Evolutionary conservation across 352 stramenopile genomes (phyloP), one percentile per base, ranked within the genome.

Genomic region (Phytophthora aleatoria): DNA sequence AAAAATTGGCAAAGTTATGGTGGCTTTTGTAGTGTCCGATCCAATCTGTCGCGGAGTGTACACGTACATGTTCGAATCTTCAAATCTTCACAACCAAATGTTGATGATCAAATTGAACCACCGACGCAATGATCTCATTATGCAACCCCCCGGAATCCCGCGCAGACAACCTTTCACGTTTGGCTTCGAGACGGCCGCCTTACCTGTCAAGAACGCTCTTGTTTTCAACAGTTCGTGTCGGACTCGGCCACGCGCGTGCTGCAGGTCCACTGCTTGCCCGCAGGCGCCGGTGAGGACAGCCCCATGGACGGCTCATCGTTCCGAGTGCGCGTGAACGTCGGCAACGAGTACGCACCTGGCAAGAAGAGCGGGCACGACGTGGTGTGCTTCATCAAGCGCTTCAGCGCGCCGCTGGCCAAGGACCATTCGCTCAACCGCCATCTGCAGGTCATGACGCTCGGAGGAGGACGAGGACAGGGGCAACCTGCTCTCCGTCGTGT

Each of bases 371-470:
- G 81, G 47, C 83, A 91, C 56, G 84, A 94, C 58, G 76, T 85
- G 26, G 83, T 96, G 49, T 96, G 88, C 64, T 93, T 96, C 61
- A 93, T 96, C 64, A 96, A 96, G 73, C 85, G 85, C 16, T 72
- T 84, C 30, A 90, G 78, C 31, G 78, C 82, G 47, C 74, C 85
- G 33, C 63, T 96, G 30, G 78, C 74, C 27, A 86, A 73, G 42
- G 86, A 93, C 30, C 69, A 85, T 50, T 76, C 85, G 51, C 71
- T 96, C 7, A 91, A 81, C 67, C 78, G 91, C 36, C 89, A 96
- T 64, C 71, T 96, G 30, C 89, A 96, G 49, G 76, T 96, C 15
- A 94, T 96, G 85, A 96, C 89, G 51, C 75, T 96, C 7, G 85
- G 85, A 91, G 20, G 84, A 91, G 31, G 81, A 90, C 27, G 79